Evolutionary conservation across 345 rosid species (phyloP).

Genomic region (Lumnitzera littorea): DNA sequence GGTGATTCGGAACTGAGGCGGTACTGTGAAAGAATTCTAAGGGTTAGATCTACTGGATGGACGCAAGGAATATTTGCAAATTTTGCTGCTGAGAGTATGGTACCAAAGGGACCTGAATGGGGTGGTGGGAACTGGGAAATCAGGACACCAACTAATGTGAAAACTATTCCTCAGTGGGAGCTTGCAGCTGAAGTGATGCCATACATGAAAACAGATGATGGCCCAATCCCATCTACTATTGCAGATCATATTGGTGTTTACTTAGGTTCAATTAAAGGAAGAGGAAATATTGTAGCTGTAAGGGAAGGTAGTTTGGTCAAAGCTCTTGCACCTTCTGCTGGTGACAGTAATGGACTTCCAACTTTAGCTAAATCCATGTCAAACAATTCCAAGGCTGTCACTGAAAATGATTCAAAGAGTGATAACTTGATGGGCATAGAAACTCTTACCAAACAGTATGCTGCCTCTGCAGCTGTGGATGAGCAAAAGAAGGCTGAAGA

Average conservation of each 20-base stretch:
- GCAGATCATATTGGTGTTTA: constrained; percentile 89
- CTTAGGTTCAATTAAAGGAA: constrained; percentile 85
- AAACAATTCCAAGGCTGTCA: constrained; percentile 36
- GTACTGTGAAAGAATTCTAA: constrained; percentile 85
- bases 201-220: constrained; percentile 95
- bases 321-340: constrained; percentile 43
- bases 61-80: constrained; percentile 99
- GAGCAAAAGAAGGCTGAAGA: constrained; percentile 95
- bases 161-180: constrained; percentile 89
- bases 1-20: constrained; percentile 85
- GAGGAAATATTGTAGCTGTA: constrained; percentile 85
- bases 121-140: constrained; percentile 99
- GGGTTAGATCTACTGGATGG: constrained; percentile 95
- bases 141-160: constrained; percentile 74
- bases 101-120: constrained; percentile 97
- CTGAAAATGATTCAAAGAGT: constrained; percentile 38
- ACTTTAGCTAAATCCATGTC: constrained; percentile 34
- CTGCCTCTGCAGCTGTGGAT: constrained; percentile 44
- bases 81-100: constrained; percentile 99
- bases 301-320: constrained; percentile 75
- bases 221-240: constrained; percentile 82
- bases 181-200: constrained; percentile 97
- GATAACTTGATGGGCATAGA: constrained; percentile 81
- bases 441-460: constrained; percentile 41
- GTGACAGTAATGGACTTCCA: constrained; percentile 31